These are phyloP conservation scores for Artemisia argyi DNA, from an alignment of 129 eudicot species.

Conservation along the genomic window DNA sequence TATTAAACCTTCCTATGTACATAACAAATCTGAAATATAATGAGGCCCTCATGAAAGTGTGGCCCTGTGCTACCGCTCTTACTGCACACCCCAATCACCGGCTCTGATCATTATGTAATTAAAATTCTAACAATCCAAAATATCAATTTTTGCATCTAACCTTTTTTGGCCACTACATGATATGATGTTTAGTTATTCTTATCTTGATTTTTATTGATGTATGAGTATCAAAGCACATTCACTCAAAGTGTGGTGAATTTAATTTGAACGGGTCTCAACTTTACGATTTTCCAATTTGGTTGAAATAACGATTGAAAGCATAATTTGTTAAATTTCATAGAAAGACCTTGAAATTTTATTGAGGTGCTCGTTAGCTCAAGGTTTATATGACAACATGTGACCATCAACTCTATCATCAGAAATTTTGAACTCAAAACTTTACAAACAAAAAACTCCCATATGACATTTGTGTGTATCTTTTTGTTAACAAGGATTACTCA, in stretches of 20 bases:
- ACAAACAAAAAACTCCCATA: no score
- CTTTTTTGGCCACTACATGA: neutral
- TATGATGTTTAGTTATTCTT: neutral
- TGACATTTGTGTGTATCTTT: no score
- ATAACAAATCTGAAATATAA: no score
- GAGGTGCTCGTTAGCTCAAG: no score
- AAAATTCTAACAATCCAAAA: neutral
- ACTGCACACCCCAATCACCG: no score
- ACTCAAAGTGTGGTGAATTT: constrained; percentile 6
- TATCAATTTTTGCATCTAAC: neutral
- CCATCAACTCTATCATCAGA: no score
- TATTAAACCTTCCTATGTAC: no score
- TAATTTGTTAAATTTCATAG: neutral
- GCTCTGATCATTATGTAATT: neutral
- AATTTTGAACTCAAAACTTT: no score
- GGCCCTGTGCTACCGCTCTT: no score
- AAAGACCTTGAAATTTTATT: neutral
- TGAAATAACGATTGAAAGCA: neutral
- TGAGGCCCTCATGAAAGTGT: no score
- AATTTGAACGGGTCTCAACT: neutral
- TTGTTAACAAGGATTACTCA: no score
- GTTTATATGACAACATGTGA: no score
- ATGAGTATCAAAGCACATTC: neutral
- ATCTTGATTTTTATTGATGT: constrained; percentile 4
- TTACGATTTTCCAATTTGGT: constrained; percentile 3